These are phyloP conservation scores for Dipodascus albidus DNA, from an alignment of 805 yeast genomes.

Conservation along the genomic window DNA sequence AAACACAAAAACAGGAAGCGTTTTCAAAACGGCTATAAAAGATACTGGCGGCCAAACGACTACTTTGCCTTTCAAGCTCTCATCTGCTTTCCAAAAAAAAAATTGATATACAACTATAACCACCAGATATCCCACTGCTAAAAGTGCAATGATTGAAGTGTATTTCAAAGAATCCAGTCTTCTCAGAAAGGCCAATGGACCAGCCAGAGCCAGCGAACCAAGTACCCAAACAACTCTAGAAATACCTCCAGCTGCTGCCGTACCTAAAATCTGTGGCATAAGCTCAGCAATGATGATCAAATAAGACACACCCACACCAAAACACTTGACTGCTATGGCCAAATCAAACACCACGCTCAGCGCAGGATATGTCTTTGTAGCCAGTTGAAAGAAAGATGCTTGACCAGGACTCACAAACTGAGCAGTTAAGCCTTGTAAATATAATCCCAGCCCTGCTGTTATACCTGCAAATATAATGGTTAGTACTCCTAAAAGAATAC, in stretches of 20 bases:
- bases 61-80: conserved; percentile 33
- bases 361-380: conserved; percentile 58
- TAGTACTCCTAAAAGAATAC: conserved; percentile 42
- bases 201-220: conserved; percentile 32
- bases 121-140: conserved; percentile 69
- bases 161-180: conserved; percentile 74
- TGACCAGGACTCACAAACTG: conserved; percentile 42
- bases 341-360: conserved; percentile 56
- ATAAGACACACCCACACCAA: conserved; percentile 70
- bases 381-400: conserved; percentile 59
- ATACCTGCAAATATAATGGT: conserved; percentile 49
- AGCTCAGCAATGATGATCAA: conserved; percentile 64
- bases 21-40: conserved; percentile 38
- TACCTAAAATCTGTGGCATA: conserved; percentile 41
- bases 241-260: conserved; percentile 9
- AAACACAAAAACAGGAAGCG: conserved; percentile 86
- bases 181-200: conserved; percentile 61
- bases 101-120: conserved; percentile 65
- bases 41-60: conserved; percentile 36
- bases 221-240: conserved; percentile 37
- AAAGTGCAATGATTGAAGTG: conserved; percentile 72
- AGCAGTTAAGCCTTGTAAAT: conserved; percentile 48
- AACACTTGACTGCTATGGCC: conserved; percentile 68
- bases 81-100: conserved; percentile 33
- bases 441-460: conserved; percentile 57